phyloP scores from a whole-genome alignment of 169 alveolate genomes.

The Plasmodium gonderi region DNA sequence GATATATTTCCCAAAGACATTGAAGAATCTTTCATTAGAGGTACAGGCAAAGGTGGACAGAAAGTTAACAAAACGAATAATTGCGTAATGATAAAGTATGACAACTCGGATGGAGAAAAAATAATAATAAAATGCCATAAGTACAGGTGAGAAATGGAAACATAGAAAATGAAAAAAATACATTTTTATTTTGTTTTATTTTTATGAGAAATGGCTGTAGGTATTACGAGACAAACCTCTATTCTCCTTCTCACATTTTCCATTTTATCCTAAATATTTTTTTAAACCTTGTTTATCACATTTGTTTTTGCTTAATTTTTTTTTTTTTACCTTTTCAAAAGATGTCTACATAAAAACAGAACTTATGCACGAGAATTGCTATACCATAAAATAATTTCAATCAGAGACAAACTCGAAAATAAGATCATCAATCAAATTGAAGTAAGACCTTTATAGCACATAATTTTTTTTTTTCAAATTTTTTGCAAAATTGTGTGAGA shows the following conservation, averaged over 20 bases:
- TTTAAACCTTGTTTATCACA: background rate
- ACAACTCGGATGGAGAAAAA: constrained; percentile 70
- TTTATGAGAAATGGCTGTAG: background rate
- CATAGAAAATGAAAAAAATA: background rate
- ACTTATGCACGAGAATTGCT: constrained; percentile 81
- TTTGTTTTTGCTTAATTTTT: background rate
- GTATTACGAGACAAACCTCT: background rate
- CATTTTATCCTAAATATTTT: background rate
- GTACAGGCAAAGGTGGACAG: constrained; percentile 93
- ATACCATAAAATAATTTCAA: constrained; percentile 68
- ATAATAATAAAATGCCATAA: constrained; percentile 78
- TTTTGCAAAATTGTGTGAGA: background rate
- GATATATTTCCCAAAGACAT: constrained; percentile 75
- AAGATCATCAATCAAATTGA: constrained; percentile 5
- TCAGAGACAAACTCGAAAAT: constrained; percentile 21
- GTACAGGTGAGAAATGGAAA: constrained; percentile 44
- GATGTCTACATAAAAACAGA: constrained; percentile 79
- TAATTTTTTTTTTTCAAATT: background rate
- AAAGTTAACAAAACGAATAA: constrained; percentile 89
- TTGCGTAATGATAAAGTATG: constrained; percentile 86
- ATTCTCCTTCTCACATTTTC: background rate
- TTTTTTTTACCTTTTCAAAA: background rate
- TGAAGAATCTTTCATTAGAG: constrained; percentile 84
- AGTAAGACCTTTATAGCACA: background rate
- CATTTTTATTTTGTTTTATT: no score